These are phyloP conservation scores for Linnemannia exigua DNA, from an alignment of 192 early-diverging fungal genomes.

Conservation along the genomic window DNA sequence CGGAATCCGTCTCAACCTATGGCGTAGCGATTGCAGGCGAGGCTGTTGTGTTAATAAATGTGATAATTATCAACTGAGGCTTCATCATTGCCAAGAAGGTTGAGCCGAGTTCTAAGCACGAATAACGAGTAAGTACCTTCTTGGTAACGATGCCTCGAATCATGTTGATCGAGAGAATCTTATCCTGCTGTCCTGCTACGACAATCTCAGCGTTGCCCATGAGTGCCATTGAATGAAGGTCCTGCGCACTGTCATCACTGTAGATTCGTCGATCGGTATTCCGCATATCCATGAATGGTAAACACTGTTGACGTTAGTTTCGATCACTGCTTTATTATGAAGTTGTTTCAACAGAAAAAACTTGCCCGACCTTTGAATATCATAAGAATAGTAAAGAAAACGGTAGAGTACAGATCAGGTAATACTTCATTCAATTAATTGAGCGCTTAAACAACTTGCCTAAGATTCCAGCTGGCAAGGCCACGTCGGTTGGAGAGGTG, in stretches of 20 bases:
- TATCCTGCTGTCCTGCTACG: constrained; percentile 69
- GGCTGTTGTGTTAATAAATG: not conserved
- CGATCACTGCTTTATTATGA: too few species aligned
- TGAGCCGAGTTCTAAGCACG: not conserved
- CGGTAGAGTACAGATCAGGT: not conserved
- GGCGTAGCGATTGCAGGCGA: not conserved
- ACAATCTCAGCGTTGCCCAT: constrained; percentile 70
- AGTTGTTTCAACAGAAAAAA: too few species aligned
- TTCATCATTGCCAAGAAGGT: not conserved
- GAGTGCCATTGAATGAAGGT: constrained; percentile 70
- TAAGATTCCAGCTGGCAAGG: constrained; percentile 67
- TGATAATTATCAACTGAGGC: not conserved
- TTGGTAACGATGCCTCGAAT: constrained; percentile 61
- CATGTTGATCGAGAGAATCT: constrained; percentile 65
- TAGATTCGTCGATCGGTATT: not conserved
- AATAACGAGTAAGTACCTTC: constrained; percentile 34
- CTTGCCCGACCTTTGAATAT: too few species aligned
- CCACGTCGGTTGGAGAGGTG: constrained; percentile 73
- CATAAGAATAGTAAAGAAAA: too few species aligned
- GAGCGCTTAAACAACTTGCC: constrained; percentile 53
- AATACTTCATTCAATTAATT: constrained; percentile 1
- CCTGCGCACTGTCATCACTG: constrained; percentile 63
- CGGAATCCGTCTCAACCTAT: constrained; percentile 60
- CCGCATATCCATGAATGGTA: not conserved
- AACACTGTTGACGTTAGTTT: not conserved